These are phyloP conservation scores for Auxenochlorella pyrenoidosa DNA, from an alignment of 139 green algal genomes.

Conservation along the genomic window DNA sequence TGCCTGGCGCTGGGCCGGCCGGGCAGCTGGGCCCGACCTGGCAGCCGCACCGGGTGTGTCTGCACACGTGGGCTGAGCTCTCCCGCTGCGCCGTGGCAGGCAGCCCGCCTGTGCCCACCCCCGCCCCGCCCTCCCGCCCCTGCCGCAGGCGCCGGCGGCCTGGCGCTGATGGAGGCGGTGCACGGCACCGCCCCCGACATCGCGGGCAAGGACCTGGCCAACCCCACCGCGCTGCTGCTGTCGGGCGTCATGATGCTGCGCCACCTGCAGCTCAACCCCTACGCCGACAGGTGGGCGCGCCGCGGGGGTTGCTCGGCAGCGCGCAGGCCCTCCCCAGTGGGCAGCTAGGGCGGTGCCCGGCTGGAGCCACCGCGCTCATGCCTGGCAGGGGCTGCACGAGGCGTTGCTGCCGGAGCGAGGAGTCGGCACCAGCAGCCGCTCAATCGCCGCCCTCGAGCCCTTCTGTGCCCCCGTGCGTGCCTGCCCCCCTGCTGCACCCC, in stretches of 20 bases:
- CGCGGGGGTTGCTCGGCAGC: neutral
- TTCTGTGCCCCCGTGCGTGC: neutral
- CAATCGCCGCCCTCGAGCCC: neutral
- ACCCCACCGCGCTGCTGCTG: constrained; percentile 95
- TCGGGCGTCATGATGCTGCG: constrained; percentile 94
- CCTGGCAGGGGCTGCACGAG: no score
- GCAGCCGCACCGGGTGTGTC: no score
- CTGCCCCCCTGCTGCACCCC: no score
- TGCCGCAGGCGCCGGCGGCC: constrained; percentile 68
- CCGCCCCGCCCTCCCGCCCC: neutral
- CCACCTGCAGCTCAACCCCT: constrained; percentile 76
- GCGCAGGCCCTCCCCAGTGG: neutral
- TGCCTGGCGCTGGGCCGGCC: no score
- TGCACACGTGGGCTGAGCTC: no score
- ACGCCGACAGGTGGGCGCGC: constrained; percentile 56
- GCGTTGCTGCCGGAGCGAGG: no score
- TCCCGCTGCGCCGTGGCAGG: no score
- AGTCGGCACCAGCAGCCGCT: no score
- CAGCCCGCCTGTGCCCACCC: no score
- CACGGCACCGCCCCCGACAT: constrained; percentile 97
- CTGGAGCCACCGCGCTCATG: neutral
- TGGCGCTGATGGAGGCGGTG: constrained; percentile 95
- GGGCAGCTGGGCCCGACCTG: no score
- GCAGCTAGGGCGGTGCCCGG: neutral
- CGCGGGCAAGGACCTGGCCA: constrained; percentile 87